phyloP scores from a whole-genome alignment of 305 asterid genomes.

The Fraxinus sp. region DNA sequence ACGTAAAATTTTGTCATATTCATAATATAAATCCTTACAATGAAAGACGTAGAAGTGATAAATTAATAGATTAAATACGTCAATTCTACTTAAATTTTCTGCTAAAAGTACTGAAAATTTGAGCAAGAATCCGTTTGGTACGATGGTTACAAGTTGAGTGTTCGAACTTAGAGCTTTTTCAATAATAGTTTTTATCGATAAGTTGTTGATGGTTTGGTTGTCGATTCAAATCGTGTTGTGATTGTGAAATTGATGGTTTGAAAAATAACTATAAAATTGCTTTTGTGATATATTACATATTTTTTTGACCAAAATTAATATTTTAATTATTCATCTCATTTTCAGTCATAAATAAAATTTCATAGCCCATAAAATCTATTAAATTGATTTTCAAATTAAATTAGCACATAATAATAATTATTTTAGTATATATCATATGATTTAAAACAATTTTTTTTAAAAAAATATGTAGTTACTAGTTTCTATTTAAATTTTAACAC shows the following conservation, averaged over 20 bases:
- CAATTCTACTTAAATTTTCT: neutral
- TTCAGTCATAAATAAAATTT: neutral
- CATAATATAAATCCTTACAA: neutral
- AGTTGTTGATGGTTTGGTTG: neutral
- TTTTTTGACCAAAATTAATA: neutral
- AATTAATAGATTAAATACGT: neutral
- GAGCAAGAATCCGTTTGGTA: neutral
- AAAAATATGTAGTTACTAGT: neutral
- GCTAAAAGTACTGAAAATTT: neutral
- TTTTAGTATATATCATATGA: neutral
- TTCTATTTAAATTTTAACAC: neutral
- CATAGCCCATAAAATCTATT: neutral
- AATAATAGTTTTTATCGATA: neutral
- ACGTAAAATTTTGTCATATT: neutral
- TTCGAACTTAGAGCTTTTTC: neutral
- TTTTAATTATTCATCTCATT: neutral
- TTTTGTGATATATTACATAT: neutral
- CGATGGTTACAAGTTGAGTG: neutral
- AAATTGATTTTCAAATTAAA: neutral
- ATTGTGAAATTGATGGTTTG: neutral
- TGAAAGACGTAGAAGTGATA: neutral
- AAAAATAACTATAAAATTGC: neutral
- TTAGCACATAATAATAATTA: neutral
- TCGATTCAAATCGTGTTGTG: neutral
- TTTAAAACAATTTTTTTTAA: neutral